Evolutionary conservation across 2,329 filamentous ascomycete species (phyloP).

Genomic region (Talaromyces islandicus): DNA sequence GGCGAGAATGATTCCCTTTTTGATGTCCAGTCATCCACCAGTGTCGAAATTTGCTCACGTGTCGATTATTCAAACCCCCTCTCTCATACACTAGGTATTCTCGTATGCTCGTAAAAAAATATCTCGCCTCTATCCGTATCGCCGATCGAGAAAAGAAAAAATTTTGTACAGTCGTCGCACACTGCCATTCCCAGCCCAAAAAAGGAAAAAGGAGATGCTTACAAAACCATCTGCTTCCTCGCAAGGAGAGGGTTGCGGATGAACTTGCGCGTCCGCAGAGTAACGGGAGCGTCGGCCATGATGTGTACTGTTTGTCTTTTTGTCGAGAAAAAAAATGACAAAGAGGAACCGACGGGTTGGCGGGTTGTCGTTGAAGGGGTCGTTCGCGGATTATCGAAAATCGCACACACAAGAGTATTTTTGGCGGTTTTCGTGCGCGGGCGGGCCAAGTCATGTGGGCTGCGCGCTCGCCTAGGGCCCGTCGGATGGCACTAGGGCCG

Average conservation of each 20-base stretch:
- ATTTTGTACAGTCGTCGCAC: not conserved
- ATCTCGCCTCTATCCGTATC: not conserved
- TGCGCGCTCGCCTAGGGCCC: constrained; percentile 33
- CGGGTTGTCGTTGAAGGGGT: constrained; percentile 18
- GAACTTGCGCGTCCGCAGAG: constrained; percentile 98
- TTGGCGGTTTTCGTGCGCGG: constrained; percentile 30
- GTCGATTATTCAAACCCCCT: not conserved
- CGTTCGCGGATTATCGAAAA: not conserved
- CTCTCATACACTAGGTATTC: not conserved
- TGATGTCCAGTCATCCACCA: not conserved
- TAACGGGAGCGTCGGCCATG: constrained; percentile 80
- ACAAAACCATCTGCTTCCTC: constrained; percentile 99
- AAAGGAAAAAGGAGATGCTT: constrained; percentile 46
- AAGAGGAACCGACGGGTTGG: not conserved
- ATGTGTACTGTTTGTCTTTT: constrained; percentile 46
- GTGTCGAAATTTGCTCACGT: not conserved
- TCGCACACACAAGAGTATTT: constrained; percentile 6
- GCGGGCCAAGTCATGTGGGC: constrained; percentile 28
- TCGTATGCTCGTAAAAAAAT: not conserved
- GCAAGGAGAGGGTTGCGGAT: constrained; percentile 98
- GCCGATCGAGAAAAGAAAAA: not conserved
- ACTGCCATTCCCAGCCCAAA: constrained; percentile 1
- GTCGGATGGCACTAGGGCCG: constrained; percentile 21
- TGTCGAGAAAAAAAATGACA: not conserved
- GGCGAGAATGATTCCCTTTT: not conserved